Percentiles rank a stretch among this genome's conserved stretches.
These are phyloP conservation scores for Didymella pinodella DNA, from an alignment of 2,329 filamentous ascomycete genomes.

Conservation along the genomic window DNA sequence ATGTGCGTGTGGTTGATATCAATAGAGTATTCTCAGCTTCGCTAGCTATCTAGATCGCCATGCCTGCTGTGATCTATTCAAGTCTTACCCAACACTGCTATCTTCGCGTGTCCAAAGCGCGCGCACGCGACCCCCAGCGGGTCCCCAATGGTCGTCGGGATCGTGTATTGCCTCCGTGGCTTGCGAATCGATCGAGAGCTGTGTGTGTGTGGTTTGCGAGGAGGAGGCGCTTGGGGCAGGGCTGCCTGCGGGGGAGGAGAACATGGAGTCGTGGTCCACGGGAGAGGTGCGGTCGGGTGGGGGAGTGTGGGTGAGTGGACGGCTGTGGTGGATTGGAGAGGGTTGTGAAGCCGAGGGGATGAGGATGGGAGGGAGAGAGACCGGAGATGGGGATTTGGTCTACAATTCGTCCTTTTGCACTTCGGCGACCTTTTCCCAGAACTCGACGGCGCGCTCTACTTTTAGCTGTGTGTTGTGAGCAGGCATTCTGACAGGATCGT, in stretches of 20 bases:
- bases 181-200: neutral
- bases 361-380: neutral
- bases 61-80: slow-evolving; percentile 10
- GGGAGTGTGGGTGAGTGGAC: too few species aligned
- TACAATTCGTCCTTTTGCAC: slow-evolving; percentile 37
- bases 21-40: neutral
- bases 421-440: slow-evolving; percentile 36
- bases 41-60: slow-evolving; percentile 5
- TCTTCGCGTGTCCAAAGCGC: neutral
- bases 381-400: slow-evolving; percentile 12
- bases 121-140: neutral
- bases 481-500: too few species aligned
- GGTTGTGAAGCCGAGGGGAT: too few species aligned
- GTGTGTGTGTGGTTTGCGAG: neutral
- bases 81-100: slow-evolving; percentile 1
- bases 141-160: neutral
- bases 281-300: too few species aligned
- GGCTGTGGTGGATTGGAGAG: too few species aligned
- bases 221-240: neutral
- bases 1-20: neutral
- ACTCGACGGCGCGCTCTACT: slow-evolving; percentile 33
- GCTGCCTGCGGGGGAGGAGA: neutral
- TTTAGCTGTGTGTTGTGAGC: slow-evolving; percentile 27
- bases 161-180: neutral
- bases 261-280: too few species aligned